A percentile compares a stretch with the other conserved stretches of the same genome.
Conservation (phyloP, 345 rosid genomes). For the Dovyalis caffra region DNA sequence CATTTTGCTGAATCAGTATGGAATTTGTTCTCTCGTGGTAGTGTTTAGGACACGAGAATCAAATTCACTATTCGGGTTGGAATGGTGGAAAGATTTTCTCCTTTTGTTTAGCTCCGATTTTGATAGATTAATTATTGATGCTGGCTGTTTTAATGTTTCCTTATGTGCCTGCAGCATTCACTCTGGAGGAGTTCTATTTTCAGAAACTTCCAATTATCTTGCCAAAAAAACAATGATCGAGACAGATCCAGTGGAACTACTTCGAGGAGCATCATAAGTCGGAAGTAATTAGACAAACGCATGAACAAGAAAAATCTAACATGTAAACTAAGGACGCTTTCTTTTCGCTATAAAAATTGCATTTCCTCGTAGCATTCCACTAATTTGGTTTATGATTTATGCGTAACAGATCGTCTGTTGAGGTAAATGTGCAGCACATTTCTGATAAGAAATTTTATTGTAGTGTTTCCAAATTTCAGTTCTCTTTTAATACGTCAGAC, state of each 20-base stretch:
- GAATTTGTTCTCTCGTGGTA: not conserved
- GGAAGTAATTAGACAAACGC: not conserved
- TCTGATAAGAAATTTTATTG: too few relatives aligned
- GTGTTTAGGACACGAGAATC: not conserved
- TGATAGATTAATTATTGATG: too few relatives aligned
- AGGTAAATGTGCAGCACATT: too few relatives aligned
- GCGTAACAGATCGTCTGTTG: not conserved
- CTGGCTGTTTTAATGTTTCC: too few relatives aligned
- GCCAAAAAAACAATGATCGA: too few relatives aligned
- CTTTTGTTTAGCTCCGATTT: too few relatives aligned
- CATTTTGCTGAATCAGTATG: not conserved
- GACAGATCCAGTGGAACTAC: too few relatives aligned
- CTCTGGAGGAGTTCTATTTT: too few relatives aligned
- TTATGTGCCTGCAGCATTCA: too few relatives aligned
- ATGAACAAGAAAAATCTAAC: too few relatives aligned
- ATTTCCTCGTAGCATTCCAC: not conserved
- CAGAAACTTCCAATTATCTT: too few relatives aligned
- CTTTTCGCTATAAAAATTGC: not conserved
- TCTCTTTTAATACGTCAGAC: not conserved
- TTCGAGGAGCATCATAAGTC: not conserved
- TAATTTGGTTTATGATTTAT: not conserved
- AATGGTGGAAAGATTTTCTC: not conserved
- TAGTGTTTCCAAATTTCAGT: too few relatives aligned
- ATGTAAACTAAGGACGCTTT: not conserved
- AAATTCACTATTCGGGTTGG: not conserved